Evolutionary conservation across 83 land plant species (phyloP).

Genomic region (Picea abies): DNA sequence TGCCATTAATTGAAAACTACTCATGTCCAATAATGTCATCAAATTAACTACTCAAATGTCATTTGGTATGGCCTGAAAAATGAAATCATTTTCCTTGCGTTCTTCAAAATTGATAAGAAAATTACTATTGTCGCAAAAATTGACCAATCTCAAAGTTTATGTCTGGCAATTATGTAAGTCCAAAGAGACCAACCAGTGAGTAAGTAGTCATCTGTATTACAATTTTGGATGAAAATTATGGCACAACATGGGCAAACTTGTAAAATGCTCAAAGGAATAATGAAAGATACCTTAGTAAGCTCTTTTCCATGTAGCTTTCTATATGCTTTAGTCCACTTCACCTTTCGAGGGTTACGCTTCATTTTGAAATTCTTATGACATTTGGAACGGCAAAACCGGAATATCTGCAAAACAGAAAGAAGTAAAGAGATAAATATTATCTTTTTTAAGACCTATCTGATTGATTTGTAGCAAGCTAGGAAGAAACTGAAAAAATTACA

Average conservation of each 20-base stretch:
- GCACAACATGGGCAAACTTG: background rate
- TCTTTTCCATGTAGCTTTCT: constrained; percentile 94
- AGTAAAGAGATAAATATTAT: background rate
- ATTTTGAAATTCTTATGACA: constrained; percentile 99
- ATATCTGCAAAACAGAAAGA: constrained; percentile 52
- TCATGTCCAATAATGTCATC: background rate
- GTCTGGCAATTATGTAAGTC: background rate
- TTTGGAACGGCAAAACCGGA: constrained; percentile 95
- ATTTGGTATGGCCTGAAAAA: background rate
- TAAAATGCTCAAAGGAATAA: background rate
- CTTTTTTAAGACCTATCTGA: background rate
- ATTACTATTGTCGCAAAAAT: background rate
- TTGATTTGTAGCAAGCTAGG: background rate
- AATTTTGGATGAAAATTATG: background rate
- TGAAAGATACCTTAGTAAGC: constrained; percentile 69
- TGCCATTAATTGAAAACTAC: background rate
- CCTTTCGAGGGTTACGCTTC: constrained; percentile 99
- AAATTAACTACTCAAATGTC: background rate
- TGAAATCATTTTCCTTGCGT: background rate
- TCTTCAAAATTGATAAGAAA: background rate
- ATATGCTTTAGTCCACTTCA: constrained; percentile 98
- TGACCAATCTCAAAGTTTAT: background rate
- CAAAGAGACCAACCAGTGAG: background rate
- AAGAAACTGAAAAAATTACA: background rate
- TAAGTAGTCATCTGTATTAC: background rate